These are phyloP conservation scores for Microbotryum silenes-acaulis DNA, from an alignment of 1,284 basidiomycete species.

Conservation along the genomic window DNA sequence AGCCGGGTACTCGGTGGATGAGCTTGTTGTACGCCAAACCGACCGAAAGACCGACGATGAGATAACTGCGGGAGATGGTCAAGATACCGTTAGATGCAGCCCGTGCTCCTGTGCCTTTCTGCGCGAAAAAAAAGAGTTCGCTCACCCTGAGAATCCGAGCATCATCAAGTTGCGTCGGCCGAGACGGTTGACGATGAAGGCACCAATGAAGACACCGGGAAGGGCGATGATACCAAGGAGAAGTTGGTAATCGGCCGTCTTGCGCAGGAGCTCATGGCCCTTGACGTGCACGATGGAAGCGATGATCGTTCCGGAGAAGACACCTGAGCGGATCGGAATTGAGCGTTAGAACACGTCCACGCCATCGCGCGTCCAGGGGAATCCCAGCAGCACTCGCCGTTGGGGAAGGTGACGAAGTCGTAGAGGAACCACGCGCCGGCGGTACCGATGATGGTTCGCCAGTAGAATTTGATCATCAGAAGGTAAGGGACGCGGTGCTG, in stretches of 20 bases:
- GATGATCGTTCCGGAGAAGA: conserved; percentile 22
- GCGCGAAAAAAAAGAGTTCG: too few species aligned
- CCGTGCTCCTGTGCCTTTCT: too few species aligned
- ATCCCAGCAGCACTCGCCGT: conserved; percentile 44
- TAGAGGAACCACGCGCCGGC: conserved; percentile 69
- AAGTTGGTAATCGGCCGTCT: conserved; percentile 58
- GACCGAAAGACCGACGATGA: conserved; percentile 62
- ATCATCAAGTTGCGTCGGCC: conserved; percentile 46
- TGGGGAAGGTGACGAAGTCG: conserved; percentile 67
- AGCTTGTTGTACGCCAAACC: conserved; percentile 61
- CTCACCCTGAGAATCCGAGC: conserved; percentile 57
- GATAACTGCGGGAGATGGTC: conserved; percentile 42
- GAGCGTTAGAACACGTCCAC: neutral
- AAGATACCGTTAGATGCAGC: too few species aligned
- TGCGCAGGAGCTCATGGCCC: conserved; percentile 13
- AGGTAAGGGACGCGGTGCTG: conserved; percentile 56
- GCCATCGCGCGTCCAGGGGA: too few species aligned
- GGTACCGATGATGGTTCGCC: conserved; percentile 57
- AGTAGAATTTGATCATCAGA: conserved; percentile 59
- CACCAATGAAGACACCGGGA: conserved; percentile 59
- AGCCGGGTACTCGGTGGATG: conserved; percentile 48
- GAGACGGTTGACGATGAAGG: conserved; percentile 55
- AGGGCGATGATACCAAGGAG: conserved; percentile 59
- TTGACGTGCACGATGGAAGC: conserved; percentile 26
- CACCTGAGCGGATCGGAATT: neutral